These are phyloP conservation scores for Gaertneriomyces semiglobifer DNA, from an alignment of 192 early-diverging fungal species.

Conservation along the genomic window DNA sequence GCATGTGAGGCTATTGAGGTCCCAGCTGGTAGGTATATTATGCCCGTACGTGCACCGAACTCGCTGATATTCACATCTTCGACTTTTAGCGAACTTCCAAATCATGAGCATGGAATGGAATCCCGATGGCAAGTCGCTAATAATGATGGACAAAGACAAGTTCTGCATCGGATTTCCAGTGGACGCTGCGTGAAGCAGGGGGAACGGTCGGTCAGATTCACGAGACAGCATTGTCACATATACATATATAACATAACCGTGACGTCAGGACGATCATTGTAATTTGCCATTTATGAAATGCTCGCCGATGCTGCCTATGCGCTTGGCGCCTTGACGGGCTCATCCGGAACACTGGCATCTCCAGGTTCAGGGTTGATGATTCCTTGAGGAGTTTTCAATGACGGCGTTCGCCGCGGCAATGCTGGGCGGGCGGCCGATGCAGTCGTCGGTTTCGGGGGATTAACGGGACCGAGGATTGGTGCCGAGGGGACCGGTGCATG, in stretches of 20 bases:
- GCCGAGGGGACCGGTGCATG: constrained; percentile 41
- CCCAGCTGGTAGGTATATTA: constrained; percentile 40
- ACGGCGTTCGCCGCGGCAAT: constrained; percentile 20
- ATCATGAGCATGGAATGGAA: constrained; percentile 63
- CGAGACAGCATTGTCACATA: no score
- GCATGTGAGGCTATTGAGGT: constrained; percentile 50
- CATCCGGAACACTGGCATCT: constrained; percentile 22
- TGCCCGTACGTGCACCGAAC: not conserved
- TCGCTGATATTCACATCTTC: constrained; percentile 7
- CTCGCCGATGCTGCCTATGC: not conserved
- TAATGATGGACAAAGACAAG: constrained; percentile 70
- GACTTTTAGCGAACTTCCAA: constrained; percentile 53
- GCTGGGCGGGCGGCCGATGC: constrained; percentile 15
- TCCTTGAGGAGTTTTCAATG: constrained; percentile 27
- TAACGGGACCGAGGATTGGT: constrained; percentile 44
- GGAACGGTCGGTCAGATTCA: not conserved
- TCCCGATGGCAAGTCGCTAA: constrained; percentile 64
- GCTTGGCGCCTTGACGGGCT: constrained; percentile 12
- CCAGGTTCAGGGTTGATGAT: constrained; percentile 25
- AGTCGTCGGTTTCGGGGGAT: not conserved
- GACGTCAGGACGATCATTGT: no score
- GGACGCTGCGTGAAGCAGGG: constrained; percentile 10
- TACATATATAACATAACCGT: no score
- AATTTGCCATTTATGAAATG: no score
- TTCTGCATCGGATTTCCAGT: constrained; percentile 63